phyloP scores from a whole-genome alignment of 2,329 filamentous ascomycete species.

The Colletotrichum lupini region DNA sequence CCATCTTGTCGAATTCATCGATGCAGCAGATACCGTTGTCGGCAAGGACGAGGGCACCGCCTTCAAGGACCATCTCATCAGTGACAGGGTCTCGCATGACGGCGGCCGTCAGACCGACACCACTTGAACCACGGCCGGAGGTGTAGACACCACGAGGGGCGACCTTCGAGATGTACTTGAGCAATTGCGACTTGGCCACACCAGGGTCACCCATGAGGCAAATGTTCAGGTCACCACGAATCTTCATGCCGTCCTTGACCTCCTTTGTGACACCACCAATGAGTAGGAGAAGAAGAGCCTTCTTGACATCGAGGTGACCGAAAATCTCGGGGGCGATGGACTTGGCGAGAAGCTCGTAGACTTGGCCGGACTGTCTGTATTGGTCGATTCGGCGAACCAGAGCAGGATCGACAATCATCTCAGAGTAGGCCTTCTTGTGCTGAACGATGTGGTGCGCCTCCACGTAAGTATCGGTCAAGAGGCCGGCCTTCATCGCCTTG shows the following conservation, averaged over 20 bases:
- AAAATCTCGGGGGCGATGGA: constrained; percentile 98
- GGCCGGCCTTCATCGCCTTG: constrained; percentile 92
- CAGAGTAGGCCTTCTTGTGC: constrained; percentile 98
- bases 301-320: constrained; percentile 97
- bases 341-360: constrained; percentile 95
- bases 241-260: constrained; percentile 98
- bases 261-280: constrained; percentile 97
- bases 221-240: constrained; percentile 98
- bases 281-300: constrained; percentile 92
- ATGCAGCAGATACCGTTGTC: constrained; percentile 90
- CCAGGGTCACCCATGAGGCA: constrained; percentile 99
- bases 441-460: constrained; percentile 94
- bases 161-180: constrained; percentile 99
- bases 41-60: constrained; percentile 81
- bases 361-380: constrained; percentile 85
- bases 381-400: constrained; percentile 87
- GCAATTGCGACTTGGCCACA: constrained; percentile 97
- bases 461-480: constrained; percentile 97
- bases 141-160: constrained; percentile 92
- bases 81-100: constrained; percentile 88
- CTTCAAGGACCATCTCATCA: constrained; percentile 86
- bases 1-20: constrained; percentile 92
- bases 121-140: constrained; percentile 82
- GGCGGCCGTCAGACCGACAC: constrained; percentile 84
- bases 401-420: constrained; percentile 84